phyloP scores from a whole-genome alignment of 2,329 filamentous ascomycete genomes.

The Trichoderma cornu-damae region DNA sequence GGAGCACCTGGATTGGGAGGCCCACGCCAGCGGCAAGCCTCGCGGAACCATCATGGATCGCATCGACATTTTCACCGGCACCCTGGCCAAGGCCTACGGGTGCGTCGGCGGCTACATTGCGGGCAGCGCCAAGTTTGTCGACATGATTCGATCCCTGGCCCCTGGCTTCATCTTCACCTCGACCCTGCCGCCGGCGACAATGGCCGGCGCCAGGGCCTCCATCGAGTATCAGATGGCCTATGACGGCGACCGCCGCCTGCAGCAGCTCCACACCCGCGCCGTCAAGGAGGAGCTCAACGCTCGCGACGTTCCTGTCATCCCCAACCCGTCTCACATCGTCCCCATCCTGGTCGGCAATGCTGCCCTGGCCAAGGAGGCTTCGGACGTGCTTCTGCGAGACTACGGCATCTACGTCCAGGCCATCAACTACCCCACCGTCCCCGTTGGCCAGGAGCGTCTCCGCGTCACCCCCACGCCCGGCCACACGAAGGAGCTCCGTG shows the following conservation, averaged over 20 bases:
- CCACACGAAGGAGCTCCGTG: slow-evolving; percentile 77
- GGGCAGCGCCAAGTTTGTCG: slow-evolving; percentile 77
- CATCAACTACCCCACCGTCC: slow-evolving; percentile 98
- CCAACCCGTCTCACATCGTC: slow-evolving; percentile 94
- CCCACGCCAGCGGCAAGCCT: slow-evolving; percentile 68
- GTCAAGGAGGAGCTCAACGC: slow-evolving; percentile 79
- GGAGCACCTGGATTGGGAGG: slow-evolving; percentile 92
- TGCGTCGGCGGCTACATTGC: slow-evolving; percentile 98
- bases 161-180: slow-evolving; percentile 99
- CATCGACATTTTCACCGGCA: slow-evolving; percentile 95
- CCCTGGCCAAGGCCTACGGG: slow-evolving; percentile 94
- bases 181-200: slow-evolving; percentile 88
- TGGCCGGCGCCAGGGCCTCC: slow-evolving; percentile 86
- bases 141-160: slow-evolving; percentile 88
- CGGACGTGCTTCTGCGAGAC: slow-evolving; percentile 83
- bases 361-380: slow-evolving; percentile 84
- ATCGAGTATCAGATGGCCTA: slow-evolving; percentile 91
- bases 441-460: slow-evolving; percentile 93
- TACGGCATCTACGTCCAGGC: slow-evolving; percentile 96
- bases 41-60: slow-evolving; percentile 89
- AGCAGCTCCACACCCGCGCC: slow-evolving; percentile 92
- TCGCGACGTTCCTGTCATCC: slow-evolving; percentile 90
- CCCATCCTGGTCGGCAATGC: slow-evolving; percentile 92
- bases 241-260: slow-evolving; percentile 79
- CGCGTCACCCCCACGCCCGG: slow-evolving; percentile 95